A percentile compares a stretch with the other conserved stretches of the same genome.
These are phyloP conservation scores for Suillus discolor DNA, from an alignment of 768 basidiomycete genomes.

Conservation along the genomic window DNA sequence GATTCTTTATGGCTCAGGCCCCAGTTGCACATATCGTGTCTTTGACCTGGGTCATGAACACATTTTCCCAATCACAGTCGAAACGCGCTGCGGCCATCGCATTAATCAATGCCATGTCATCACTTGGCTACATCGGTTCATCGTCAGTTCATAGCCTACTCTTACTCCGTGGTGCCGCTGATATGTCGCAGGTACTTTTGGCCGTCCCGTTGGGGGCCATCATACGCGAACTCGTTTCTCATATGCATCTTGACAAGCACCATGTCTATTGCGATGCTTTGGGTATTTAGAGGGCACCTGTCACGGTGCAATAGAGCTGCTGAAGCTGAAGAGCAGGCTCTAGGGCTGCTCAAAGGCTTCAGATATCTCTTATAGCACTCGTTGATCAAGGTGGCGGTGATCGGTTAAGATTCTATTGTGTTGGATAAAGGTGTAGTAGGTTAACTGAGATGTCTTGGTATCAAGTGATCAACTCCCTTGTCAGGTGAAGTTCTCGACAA, in stretches of 20 bases:
- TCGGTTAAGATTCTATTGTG: neutral
- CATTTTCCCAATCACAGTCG: too few relatives aligned
- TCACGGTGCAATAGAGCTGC: too few relatives aligned
- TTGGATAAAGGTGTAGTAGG: neutral
- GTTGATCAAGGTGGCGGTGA: neutral
- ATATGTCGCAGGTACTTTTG: slow-evolving; percentile 53
- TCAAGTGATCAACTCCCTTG: too few relatives aligned
- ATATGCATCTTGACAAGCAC: too few relatives aligned
- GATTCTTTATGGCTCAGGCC: slow-evolving; percentile 81
- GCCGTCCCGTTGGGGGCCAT: slow-evolving; percentile 69
- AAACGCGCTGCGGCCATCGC: slow-evolving; percentile 88
- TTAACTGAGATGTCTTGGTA: too few relatives aligned
- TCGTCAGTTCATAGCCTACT: slow-evolving; percentile 52
- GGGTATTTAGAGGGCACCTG: too few relatives aligned
- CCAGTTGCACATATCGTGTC: too few relatives aligned
- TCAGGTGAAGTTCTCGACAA: too few relatives aligned
- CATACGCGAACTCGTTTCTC: too few relatives aligned
- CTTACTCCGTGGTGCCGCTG: neutral
- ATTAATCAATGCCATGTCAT: slow-evolving; percentile 74
- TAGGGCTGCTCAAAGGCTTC: slow-evolving; percentile 38
- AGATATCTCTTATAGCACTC: slow-evolving; percentile 45
- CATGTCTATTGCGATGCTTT: too few relatives aligned
- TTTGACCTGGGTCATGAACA: too few relatives aligned
- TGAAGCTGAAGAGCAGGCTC: slow-evolving; percentile 40
- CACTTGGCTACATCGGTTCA: slow-evolving; percentile 80